A percentile compares a stretch with the other conserved stretches of the same genome.
These are phyloP conservation scores for Butyriboletus loyo DNA, from an alignment of 768 basidiomycete species.

Conservation along the genomic window DNA sequence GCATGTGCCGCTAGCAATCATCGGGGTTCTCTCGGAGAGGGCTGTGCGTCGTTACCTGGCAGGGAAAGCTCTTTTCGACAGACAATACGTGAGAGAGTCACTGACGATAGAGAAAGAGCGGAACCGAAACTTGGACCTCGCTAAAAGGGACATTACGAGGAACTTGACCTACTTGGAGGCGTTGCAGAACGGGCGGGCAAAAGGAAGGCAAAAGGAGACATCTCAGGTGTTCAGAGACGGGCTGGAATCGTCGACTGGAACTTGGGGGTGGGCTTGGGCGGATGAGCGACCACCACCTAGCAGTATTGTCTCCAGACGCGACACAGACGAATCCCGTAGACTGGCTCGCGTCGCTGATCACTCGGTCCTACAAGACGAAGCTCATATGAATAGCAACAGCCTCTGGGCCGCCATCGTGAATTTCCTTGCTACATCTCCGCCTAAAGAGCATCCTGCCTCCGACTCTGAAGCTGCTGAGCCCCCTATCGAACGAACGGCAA, in stretches of 20 bases:
- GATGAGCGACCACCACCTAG: slow-evolving; percentile 86
- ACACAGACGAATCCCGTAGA: slow-evolving; percentile 75
- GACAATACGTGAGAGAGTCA: slow-evolving; percentile 58
- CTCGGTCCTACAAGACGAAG: slow-evolving; percentile 56
- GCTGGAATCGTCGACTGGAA: slow-evolving; percentile 44
- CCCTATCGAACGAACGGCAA: neutral
- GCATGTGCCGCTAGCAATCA: slow-evolving; percentile 55
- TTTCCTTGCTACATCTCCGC: slow-evolving; percentile 55
- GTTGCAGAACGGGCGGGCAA: slow-evolving; percentile 14
- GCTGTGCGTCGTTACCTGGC: slow-evolving; percentile 75
- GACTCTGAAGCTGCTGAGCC: slow-evolving; percentile 11
- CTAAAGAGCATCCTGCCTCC: slow-evolving; percentile 35
- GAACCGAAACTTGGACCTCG: slow-evolving; percentile 58
- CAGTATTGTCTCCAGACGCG: slow-evolving; percentile 86
- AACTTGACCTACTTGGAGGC: slow-evolving; percentile 48
- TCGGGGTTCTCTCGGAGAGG: slow-evolving; percentile 76
- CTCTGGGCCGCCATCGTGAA: slow-evolving; percentile 69
- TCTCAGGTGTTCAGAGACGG: slow-evolving; percentile 27
- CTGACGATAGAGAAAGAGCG: slow-evolving; percentile 65
- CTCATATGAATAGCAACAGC: slow-evolving; percentile 60
- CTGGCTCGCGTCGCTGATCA: slow-evolving; percentile 74
- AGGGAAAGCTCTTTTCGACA: slow-evolving; percentile 56
- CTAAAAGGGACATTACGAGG: slow-evolving; percentile 58
- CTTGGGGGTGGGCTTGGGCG: slow-evolving; percentile 85
- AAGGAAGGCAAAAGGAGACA: slow-evolving; percentile 20